A percentile compares a stretch with the other conserved stretches of the same genome.
These are phyloP conservation scores for Aspergillus udagawae DNA, from an alignment of 2,329 filamentous ascomycete genomes.

Conservation along the genomic window DNA sequence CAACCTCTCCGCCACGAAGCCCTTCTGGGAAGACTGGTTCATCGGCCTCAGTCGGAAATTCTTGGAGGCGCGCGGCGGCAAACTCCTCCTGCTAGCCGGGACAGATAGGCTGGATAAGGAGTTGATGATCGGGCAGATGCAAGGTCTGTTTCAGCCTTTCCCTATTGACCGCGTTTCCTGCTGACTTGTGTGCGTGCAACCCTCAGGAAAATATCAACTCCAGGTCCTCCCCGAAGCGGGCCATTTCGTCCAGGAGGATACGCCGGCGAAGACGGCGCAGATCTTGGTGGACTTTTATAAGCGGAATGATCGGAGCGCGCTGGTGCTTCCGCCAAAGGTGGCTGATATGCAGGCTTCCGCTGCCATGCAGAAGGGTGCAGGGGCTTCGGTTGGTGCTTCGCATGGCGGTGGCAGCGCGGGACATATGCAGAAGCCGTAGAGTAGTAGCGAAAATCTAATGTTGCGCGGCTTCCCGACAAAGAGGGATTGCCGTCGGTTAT, in stretches of 20 bases:
- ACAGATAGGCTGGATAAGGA: constrained; percentile 89
- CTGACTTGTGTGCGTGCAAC: background rate
- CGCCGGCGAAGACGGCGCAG: constrained; percentile 82
- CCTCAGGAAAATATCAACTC: constrained; percentile 79
- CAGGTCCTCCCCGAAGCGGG: constrained; percentile 93
- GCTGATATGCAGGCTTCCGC: constrained; percentile 57
- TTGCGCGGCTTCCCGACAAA: no score
- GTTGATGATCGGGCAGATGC: constrained; percentile 91
- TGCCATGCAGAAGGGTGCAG: constrained; percentile 37
- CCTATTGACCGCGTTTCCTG: no score
- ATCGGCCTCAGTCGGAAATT: constrained; percentile 84
- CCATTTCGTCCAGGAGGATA: constrained; percentile 95
- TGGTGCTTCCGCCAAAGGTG: constrained; percentile 91
- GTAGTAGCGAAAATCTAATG: background rate
- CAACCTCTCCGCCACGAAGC: constrained; percentile 74
- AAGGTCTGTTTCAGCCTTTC: no score
- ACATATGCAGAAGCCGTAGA: background rate
- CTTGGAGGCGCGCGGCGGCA: constrained; percentile 73
- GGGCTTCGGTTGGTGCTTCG: constrained; percentile 5
- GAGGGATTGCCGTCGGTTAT: background rate
- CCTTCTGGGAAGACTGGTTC: constrained; percentile 96
- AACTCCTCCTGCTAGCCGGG: constrained; percentile 78
- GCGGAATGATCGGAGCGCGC: constrained; percentile 77
- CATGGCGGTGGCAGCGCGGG: background rate
- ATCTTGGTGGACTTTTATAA: constrained; percentile 86